phyloP scores from a whole-genome alignment of 768 basidiomycete species.

The Hypholoma fasciculare region DNA sequence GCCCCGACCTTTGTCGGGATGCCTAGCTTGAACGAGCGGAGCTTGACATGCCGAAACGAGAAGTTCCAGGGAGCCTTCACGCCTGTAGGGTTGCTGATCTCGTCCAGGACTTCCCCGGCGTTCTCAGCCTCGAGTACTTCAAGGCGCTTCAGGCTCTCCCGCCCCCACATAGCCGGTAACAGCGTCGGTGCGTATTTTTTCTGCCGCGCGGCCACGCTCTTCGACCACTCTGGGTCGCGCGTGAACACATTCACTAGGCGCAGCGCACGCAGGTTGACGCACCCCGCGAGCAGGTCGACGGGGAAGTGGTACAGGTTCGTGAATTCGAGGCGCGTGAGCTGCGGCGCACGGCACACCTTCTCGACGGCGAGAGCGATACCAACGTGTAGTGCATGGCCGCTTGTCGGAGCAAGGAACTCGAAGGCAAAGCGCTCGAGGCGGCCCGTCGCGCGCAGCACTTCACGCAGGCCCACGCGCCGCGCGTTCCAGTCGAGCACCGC shows the following conservation, averaged over 20 bases:
- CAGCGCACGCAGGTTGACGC: constrained; percentile 1
- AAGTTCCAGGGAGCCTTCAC: background rate
- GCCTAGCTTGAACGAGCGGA: constrained; percentile 1
- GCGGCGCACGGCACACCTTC: background rate
- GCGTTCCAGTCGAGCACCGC: constrained; percentile 9
- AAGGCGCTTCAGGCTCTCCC: background rate
- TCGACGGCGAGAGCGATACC: constrained; percentile 7
- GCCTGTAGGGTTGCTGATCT: background rate
- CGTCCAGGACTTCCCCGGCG: constrained; percentile 6
- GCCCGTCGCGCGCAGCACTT: constrained; percentile 3
- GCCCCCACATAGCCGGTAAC: constrained; percentile 1
- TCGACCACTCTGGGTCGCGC: background rate
- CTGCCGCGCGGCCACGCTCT: background rate
- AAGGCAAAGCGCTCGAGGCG: constrained; percentile 5
- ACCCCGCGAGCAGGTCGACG: constrained; percentile 7
- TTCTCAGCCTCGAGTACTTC: constrained; percentile 4
- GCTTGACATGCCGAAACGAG: background rate
- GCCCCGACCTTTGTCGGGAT: background rate
- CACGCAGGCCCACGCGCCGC: constrained; percentile 6
- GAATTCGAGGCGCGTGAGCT: constrained; percentile 1
- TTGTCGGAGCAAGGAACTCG: constrained; percentile 5
- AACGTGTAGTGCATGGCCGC: constrained; percentile 3
- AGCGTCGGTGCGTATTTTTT: constrained; percentile 4
- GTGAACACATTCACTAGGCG: constrained; percentile 4
- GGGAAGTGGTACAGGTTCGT: constrained; percentile 8